Base-by-base conservation (phyloP, 2,329 filamentous ascomycete species). In the Botrytis fabae region DNA sequence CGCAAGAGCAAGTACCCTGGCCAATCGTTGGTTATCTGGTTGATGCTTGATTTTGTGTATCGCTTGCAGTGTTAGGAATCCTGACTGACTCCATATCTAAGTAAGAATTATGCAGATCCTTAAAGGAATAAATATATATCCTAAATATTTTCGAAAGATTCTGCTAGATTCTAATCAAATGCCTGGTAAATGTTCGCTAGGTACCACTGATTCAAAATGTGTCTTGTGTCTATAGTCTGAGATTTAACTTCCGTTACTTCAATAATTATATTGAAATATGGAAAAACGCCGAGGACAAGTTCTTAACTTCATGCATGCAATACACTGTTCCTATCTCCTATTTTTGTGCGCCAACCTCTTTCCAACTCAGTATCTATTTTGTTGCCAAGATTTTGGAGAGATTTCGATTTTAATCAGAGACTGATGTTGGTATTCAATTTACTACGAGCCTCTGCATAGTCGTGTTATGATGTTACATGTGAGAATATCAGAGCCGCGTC, bases 121-220 rank as follows among this genome's bases (percentile, higher is more conserved):
- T 46, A 5, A 22, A 3, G 8, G 20, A 9, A 32, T 10, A 1
- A 7, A 14, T 2, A 25, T 46, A 0, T 2, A 32, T 18, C 14
- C 16, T 64, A 8, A 6, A 40, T 5, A 2, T 28, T 2, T 5
- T 4, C 3, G 8, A 16, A 42, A 12, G 4, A 4, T 20, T 28
- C 7, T 20, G 22, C 4, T 18, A 12, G 22, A n/a, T 5, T 38
- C 4, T 5, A 28, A 28, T 42, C 7, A 1, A 20, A 2, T 9
- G 14, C 3, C 16, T 28, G 7, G 2, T 2, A 32, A 1, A 8
- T 32, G 6, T 7, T 64, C 20, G 4, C 2, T 22, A 12, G 5
- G 12, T 32, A 2, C 0, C 20, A 4, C 9, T 32, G 10, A 8
- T 1, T 2, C 22, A 3, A 10, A n/a, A 14, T 10, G 4, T 32